Conservation (phyloP, 352 stramenopile genomes). For the Phytophthora aleatoria region DNA sequence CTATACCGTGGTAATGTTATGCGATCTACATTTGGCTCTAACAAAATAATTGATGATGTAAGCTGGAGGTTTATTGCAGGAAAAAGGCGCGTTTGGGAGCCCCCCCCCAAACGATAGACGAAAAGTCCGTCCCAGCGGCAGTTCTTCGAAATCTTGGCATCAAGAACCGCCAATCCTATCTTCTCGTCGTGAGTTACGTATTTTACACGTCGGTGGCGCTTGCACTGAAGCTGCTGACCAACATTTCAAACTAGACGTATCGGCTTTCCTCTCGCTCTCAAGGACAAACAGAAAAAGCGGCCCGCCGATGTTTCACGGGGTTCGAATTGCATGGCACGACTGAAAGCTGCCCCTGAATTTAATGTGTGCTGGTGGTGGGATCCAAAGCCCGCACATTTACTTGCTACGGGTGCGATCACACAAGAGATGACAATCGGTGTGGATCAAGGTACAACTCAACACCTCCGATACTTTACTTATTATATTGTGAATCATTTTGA, state of each 20-base stretch:
- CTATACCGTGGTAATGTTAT: too few relatives aligned
- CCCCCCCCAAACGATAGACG: too few relatives aligned
- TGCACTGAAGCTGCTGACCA: neutral
- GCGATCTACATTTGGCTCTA: too few relatives aligned
- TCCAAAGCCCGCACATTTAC: neutral
- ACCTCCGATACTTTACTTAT: neutral
- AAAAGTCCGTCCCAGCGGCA: neutral
- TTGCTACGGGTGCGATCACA: neutral
- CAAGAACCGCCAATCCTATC: neutral
- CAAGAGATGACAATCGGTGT: neutral
- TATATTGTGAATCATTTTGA: neutral
- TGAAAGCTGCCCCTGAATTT: neutral
- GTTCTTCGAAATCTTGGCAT: neutral
- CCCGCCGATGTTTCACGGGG: neutral
- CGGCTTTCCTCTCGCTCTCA: neutral
- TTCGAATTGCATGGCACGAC: neutral
- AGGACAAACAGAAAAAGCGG: neutral
- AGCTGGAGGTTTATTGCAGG: too few relatives aligned
- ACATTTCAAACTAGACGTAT: neutral
- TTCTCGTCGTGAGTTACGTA: too few relatives aligned
- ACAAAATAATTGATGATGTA: too few relatives aligned
- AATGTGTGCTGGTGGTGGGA: neutral
- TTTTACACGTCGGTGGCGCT: neutral
- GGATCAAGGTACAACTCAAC: too few relatives aligned
- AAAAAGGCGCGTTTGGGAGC: too few relatives aligned